Evolutionary conservation across 768 basidiomycete species (phyloP).

Genomic region (Collybia sp.): DNA sequence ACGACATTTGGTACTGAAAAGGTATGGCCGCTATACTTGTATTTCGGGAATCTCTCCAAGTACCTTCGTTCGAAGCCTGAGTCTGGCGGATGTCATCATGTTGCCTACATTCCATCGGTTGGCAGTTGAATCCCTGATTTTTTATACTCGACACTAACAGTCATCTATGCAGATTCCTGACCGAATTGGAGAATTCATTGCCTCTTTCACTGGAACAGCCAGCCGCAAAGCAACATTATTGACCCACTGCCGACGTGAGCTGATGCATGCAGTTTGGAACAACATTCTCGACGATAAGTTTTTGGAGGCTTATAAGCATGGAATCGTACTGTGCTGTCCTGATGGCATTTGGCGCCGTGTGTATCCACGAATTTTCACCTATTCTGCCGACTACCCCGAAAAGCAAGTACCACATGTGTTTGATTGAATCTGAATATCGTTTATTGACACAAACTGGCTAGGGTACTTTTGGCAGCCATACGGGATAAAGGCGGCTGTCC

Average conservation of each 20-base stretch:
- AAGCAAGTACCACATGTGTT: constrained; percentile 11
- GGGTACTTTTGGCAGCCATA: background rate
- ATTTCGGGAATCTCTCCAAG: constrained; percentile 30
- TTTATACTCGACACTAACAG: background rate
- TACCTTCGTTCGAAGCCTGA: constrained; percentile 18
- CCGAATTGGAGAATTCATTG: constrained; percentile 15
- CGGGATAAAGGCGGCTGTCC: constrained; percentile 11
- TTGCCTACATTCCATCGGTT: constrained; percentile 29
- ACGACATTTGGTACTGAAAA: constrained; percentile 21
- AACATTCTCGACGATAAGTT: constrained; percentile 19
- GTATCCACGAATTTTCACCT: constrained; percentile 18
- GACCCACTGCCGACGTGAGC: constrained; percentile 21
- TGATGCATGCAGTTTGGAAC: constrained; percentile 20
- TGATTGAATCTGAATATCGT: background rate
- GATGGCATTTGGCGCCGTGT: constrained; percentile 17
- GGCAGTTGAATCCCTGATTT: constrained; percentile 1
- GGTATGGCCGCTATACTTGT: constrained; percentile 30
- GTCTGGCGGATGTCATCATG: constrained; percentile 15
- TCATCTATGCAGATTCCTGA: constrained; percentile 18
- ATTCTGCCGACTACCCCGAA: constrained; percentile 22
- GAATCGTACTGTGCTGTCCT: constrained; percentile 16
- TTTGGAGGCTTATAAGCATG: constrained; percentile 16
- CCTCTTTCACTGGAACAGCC: constrained; percentile 7
- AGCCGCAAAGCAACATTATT: constrained; percentile 13
- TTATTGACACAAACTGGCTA: background rate